A percentile compares a stretch with the other conserved stretches of the same genome.
Evolutionary conservation across 768 basidiomycete genomes (phyloP).

Genomic region (Mycena albidolilacea): DNA sequence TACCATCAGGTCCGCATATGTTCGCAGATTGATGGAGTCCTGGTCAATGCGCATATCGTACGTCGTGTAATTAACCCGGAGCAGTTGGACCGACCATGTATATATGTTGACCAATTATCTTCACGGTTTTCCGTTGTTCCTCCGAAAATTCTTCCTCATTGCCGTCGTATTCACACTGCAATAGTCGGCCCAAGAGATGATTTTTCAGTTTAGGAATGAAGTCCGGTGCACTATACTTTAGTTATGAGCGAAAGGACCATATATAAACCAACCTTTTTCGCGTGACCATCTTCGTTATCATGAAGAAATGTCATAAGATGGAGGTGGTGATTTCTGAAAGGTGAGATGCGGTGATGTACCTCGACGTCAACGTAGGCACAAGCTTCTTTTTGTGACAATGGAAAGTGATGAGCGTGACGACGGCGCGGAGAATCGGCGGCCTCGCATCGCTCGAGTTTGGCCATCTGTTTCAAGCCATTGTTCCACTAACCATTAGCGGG

Average conservation of each 20-base stretch:
- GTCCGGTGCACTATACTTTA: constrained; percentile 18
- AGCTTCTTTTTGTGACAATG: background rate
- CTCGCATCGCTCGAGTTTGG: constrained; percentile 39
- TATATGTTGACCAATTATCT: constrained; percentile 35
- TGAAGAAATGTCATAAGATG: background rate
- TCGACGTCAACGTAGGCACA: background rate
- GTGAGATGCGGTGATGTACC: constrained; percentile 28
- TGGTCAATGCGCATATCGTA: constrained; percentile 54
- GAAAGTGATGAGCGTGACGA: constrained; percentile 2
- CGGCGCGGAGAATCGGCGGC: background rate
- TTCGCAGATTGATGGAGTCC: constrained; percentile 51
- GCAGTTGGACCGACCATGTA: constrained; percentile 44
- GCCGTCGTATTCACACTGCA: constrained; percentile 32
- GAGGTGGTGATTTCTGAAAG: background rate
- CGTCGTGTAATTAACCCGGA: constrained; percentile 54
- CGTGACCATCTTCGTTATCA: background rate
- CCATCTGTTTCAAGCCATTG: constrained; percentile 19
- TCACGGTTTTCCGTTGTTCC: constrained; percentile 1
- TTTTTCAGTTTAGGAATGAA: constrained; percentile 43
- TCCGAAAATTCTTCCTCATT: constrained; percentile 38
- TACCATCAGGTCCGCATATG: constrained; percentile 47
- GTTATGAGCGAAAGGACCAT: background rate
- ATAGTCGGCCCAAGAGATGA: constrained; percentile 44
- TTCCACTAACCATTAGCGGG: too few species aligned
- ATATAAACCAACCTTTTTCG: background rate